phyloP scores from a whole-genome alignment of 768 basidiomycete genomes.

The Cyathus striatus region DNA sequence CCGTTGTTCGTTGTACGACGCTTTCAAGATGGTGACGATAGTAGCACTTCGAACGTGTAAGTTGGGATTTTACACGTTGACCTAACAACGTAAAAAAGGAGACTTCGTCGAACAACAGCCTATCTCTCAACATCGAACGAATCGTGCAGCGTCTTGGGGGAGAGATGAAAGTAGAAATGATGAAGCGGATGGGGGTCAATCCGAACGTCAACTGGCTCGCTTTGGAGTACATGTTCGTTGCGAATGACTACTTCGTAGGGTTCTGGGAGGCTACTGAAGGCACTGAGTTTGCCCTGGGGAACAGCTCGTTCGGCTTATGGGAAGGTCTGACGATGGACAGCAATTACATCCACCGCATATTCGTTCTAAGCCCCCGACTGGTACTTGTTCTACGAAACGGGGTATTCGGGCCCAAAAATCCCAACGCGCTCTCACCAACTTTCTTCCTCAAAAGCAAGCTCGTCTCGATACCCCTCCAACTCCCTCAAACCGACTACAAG shows the following conservation, averaged over 20 bases:
- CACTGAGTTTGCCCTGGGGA: constrained; percentile 25
- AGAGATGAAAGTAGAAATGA: too few species aligned
- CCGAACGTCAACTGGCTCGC: constrained; percentile 19
- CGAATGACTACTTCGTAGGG: constrained; percentile 24
- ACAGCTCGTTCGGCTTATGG: constrained; percentile 25
- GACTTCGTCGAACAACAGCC: too few species aligned
- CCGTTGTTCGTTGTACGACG: too few species aligned
- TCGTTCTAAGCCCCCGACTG: constrained; percentile 28
- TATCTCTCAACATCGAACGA: too few species aligned
- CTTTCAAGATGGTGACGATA: too few species aligned
- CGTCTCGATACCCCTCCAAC: constrained; percentile 13
- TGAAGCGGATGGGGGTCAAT: too few species aligned
- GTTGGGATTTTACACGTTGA: too few species aligned
- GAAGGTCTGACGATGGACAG: constrained; percentile 22
- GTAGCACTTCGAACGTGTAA: too few species aligned
- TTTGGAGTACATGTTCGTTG: constrained; percentile 18
- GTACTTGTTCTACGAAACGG: constrained; percentile 22
- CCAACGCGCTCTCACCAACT: background rate
- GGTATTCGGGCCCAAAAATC: constrained; percentile 3
- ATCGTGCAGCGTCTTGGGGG: too few species aligned
- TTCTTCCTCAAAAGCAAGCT: constrained; percentile 15
- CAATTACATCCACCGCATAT: constrained; percentile 21
- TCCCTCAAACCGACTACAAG: constrained; percentile 8
- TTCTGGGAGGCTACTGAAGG: constrained; percentile 28
- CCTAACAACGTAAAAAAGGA: too few species aligned